Conservation (phyloP, 1,139 yeast genomes). For the Hansenula anomala region DNA sequence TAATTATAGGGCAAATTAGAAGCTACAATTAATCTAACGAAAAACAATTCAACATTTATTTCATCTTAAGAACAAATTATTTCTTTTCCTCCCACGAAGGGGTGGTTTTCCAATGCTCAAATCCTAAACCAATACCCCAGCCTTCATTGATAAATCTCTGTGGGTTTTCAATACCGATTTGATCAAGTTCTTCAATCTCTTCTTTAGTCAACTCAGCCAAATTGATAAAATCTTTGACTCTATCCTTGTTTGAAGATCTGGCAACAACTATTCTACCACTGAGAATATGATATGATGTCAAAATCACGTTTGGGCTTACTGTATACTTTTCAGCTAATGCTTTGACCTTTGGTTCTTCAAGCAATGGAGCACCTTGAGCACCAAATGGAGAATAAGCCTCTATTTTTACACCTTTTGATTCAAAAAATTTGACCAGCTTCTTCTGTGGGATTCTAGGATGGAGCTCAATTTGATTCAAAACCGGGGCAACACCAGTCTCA, state of each 20-base stretch:
- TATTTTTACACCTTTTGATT: conserved; percentile 38
- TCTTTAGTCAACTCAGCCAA: conserved; percentile 38
- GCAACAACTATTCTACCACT: conserved; percentile 51
- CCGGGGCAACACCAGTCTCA: conserved; percentile 40
- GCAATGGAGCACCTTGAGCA: conserved; percentile 47
- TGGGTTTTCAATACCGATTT: conserved; percentile 41
- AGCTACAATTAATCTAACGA: not conserved
- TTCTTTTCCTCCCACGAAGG: conserved; percentile 3
- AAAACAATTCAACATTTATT: not conserved
- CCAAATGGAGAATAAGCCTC: conserved; percentile 64
- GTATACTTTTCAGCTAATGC: conserved; percentile 41
- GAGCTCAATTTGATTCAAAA: conserved; percentile 52
- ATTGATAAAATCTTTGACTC: conserved; percentile 30
- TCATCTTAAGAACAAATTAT: too few relatives aligned
- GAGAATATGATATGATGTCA: conserved; percentile 50
- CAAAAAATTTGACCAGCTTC: conserved; percentile 40
- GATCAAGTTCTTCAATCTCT: conserved; percentile 38
- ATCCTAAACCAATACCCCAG: conserved; percentile 20
- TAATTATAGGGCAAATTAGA: too few relatives aligned
- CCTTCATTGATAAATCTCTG: conserved; percentile 29
- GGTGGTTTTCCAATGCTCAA: conserved; percentile 13
- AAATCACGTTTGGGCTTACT: conserved; percentile 39
- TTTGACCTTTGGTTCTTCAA: conserved; percentile 36
- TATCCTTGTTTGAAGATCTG: conserved; percentile 37
- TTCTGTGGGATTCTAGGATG: conserved; percentile 56